These are phyloP conservation scores for Blastocystis sp. DNA, from an alignment of 352 stramenopile genomes.

Conservation along the genomic window DNA sequence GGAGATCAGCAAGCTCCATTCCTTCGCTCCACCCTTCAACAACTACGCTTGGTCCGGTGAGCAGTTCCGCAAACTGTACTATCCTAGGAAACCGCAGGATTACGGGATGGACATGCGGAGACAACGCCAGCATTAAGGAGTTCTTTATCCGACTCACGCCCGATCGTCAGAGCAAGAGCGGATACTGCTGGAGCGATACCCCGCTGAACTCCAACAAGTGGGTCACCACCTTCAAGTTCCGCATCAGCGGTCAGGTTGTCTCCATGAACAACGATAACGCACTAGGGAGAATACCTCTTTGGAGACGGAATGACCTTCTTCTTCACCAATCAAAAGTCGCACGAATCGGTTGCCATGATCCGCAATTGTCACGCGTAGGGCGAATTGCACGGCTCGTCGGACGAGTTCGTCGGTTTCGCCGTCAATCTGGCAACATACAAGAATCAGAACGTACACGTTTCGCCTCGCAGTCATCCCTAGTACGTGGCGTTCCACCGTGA, in stretches of 20 bases:
- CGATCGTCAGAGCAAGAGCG: conserved; percentile 63
- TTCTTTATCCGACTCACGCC: conserved; percentile 63
- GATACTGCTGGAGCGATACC: conserved; percentile 60
- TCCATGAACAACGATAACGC: neutral
- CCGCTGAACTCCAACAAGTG: conserved; percentile 58
- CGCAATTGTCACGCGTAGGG: neutral
- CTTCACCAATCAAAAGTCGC: conserved; percentile 58
- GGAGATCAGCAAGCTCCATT: neutral
- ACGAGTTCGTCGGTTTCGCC: conserved; percentile 63
- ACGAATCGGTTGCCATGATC: neutral
- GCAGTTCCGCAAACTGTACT: neutral
- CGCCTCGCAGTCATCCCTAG: neutral
- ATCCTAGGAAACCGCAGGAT: conserved; percentile 30
- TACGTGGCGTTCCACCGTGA: conserved; percentile 49
- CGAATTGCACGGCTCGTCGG: conserved; percentile 59
- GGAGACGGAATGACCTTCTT: conserved; percentile 66
- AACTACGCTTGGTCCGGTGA: conserved; percentile 3
- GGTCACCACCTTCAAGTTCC: conserved; percentile 61
- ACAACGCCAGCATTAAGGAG: conserved; percentile 58
- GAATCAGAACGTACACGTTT: conserved; percentile 62
- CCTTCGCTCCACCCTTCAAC: conserved; percentile 42
- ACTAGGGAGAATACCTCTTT: conserved; percentile 63
- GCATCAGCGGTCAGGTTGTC: conserved; percentile 62
- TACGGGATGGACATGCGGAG: conserved; percentile 45
- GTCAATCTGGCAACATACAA: conserved; percentile 68